Conservation (phyloP, 257 asterid species). For the Nicotiana otophora region DNA sequence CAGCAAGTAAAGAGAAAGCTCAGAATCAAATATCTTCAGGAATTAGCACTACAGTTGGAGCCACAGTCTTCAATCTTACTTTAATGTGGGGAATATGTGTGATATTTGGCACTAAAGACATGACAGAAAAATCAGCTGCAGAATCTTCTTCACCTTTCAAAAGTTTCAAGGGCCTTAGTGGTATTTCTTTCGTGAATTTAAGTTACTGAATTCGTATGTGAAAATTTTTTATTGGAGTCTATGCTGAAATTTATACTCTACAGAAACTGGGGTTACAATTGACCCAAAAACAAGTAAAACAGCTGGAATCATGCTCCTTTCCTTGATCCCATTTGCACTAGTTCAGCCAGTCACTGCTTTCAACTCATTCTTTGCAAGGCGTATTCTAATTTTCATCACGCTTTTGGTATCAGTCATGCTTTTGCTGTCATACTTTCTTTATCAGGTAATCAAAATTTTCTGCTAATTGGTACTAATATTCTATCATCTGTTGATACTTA, state of each 20-base stretch:
- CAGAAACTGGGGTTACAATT: slow-evolving; percentile 40
- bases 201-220: neutral
- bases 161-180: neutral
- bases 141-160: slow-evolving; percentile 10
- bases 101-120: slow-evolving; percentile 23
- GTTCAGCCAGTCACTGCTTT: slow-evolving; percentile 27
- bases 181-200: slow-evolving; percentile 2
- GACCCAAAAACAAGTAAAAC: slow-evolving; percentile 44
- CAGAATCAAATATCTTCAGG: slow-evolving; percentile 29
- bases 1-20: slow-evolving; percentile 28
- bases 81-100: slow-evolving; percentile 39
- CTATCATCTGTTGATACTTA: neutral
- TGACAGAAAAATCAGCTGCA: slow-evolving; percentile 1
- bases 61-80: slow-evolving; percentile 36
- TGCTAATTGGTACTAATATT: too few relatives aligned
- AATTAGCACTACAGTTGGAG: slow-evolving; percentile 30
- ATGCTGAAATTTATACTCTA: neutral
- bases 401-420: slow-evolving; percentile 31
- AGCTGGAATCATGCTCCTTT: slow-evolving; percentile 49
- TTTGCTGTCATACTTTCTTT: slow-evolving; percentile 36
- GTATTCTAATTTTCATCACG: slow-evolving; percentile 32
- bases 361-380: slow-evolving; percentile 13
- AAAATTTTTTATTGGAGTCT: neutral
- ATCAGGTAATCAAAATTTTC: slow-evolving; percentile 29
- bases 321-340: slow-evolving; percentile 40